These are phyloP conservation scores for Yamadazyma tumulicola DNA, from an alignment of 805 yeast species.

Conservation along the genomic window DNA sequence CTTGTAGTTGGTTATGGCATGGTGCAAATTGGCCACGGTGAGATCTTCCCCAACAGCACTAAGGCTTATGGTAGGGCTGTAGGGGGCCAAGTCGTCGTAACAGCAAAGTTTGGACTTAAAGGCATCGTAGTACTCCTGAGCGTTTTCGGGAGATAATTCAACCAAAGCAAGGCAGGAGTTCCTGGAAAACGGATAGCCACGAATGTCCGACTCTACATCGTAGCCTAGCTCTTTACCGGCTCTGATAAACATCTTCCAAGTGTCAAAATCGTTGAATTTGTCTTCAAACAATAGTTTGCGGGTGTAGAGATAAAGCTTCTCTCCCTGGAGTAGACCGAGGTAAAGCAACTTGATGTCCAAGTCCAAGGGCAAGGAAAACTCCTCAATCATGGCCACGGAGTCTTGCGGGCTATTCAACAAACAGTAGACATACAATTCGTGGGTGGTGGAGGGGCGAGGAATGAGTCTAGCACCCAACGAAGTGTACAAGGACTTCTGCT, in stretches of 20 bases:
- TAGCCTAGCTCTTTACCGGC: slow-evolving; percentile 40
- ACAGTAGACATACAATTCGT: slow-evolving; percentile 63
- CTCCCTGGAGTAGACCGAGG: slow-evolving; percentile 43
- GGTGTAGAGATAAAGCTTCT: slow-evolving; percentile 39
- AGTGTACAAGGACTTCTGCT: slow-evolving; percentile 53
- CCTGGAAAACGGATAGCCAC: slow-evolving; percentile 16
- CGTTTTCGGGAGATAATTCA: slow-evolving; percentile 21
- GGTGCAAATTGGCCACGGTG: slow-evolving; percentile 16
- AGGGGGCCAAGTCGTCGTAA: slow-evolving; percentile 52
- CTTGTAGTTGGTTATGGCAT: slow-evolving; percentile 44
- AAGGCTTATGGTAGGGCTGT: background rate
- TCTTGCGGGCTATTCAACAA: slow-evolving; percentile 15
- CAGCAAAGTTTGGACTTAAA: slow-evolving; percentile 64
- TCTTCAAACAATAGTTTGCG: slow-evolving; percentile 40
- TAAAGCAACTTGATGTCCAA: slow-evolving; percentile 60
- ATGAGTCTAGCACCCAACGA: slow-evolving; percentile 58
- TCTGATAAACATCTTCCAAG: slow-evolving; percentile 59
- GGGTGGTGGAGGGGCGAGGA: slow-evolving; percentile 56
- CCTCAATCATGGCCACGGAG: slow-evolving; percentile 9
- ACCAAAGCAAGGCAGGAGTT: slow-evolving; percentile 28
- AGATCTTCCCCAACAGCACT: background rate
- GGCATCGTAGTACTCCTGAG: slow-evolving; percentile 39
- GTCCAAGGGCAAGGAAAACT: slow-evolving; percentile 37
- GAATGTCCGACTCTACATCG: slow-evolving; percentile 17
- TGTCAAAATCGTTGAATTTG: slow-evolving; percentile 69